Percentiles rank a stretch among this genome's conserved stretches.
These are phyloP conservation scores for Leptodontidium sp. DNA, from an alignment of 2,329 filamentous ascomycete species.

Conservation along the genomic window DNA sequence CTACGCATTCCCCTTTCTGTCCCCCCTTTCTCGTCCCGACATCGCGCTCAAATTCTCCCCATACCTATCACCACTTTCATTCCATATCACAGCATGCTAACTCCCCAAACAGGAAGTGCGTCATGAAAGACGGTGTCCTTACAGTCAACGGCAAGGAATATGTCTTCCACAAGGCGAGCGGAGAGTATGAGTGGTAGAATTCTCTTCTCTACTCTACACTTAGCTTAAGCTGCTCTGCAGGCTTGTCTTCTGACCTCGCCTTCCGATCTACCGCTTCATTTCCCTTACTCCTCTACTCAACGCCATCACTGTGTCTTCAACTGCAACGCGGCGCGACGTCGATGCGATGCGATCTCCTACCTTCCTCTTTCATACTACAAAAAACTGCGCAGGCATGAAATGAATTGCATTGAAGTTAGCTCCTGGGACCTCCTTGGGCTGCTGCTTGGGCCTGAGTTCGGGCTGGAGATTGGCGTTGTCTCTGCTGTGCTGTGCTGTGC, in stretches of 20 bases:
- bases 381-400: neutral
- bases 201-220: slow-evolving; percentile 4
- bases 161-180: slow-evolving; percentile 96
- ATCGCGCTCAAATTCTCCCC: neutral
- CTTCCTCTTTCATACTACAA: neutral
- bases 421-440: too few species aligned
- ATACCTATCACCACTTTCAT: neutral
- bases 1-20: neutral
- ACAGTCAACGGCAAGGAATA: slow-evolving; percentile 95
- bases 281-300: neutral
- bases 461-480: neutral
- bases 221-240: slow-evolving; percentile 4
- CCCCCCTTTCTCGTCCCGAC: too few species aligned
- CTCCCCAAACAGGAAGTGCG: slow-evolving; percentile 79
- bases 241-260: neutral
- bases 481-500: neutral
- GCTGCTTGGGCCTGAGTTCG: neutral
- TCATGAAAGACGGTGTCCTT: slow-evolving; percentile 93
- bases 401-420: too few species aligned
- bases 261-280: neutral
- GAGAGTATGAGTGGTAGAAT: slow-evolving; percentile 93
- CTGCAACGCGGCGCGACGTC: neutral
- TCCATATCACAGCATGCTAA: neutral
- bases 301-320: neutral
- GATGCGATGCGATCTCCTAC: neutral